Base-by-base conservation (phyloP, 306 rosid genomes). In the Hippophae gyantsensis region DNA sequence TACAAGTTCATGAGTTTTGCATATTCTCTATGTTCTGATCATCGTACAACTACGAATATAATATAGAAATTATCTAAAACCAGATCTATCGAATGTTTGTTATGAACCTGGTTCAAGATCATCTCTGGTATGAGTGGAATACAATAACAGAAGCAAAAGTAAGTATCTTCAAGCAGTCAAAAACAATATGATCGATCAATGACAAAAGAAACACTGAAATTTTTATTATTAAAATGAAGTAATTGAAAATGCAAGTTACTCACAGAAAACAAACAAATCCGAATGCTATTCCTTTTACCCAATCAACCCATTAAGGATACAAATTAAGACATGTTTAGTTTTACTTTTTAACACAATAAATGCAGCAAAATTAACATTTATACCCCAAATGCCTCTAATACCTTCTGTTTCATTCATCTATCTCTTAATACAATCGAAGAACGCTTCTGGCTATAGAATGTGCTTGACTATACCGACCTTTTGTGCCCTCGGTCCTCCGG, bases 391-490 rank as follows among this genome's bases (percentile, higher is more conserved):
- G 48, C 67, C 78, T 80, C 42, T 66, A 18, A 18, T 18, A 77
- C 32, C 48, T 46, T 56, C 56, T 51, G 44, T 54, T 42, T 27
- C 40, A 9, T 14, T 52, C 10, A 32, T 32, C 38, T 32, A 32
- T 4, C 38, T 32, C 60, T 87, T 76, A 92, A 73, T 92, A 92
- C 83, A 92, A 62, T 59, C 96, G 78, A 58, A 92, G 89, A 40
- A 92, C 96, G 43, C 99, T 92, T 84, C 96, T 92, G 54, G 99
- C 86, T 9, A 92, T 92, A 53, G 99, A 87, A 68, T 87, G 99
- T 26, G 96, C 93, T 49, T 81, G 99, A 72, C 69, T 87, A 0
- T 94, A 81, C 86, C 85, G 80, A 51, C 81, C 83, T 68, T 85
- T 90, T 52, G 70, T 82, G 3, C 75, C 66, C 6, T 82, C 84